Base-by-base conservation (phyloP, 371 early-diverging fungal species). In the Lichtheimia ornata region DNA sequence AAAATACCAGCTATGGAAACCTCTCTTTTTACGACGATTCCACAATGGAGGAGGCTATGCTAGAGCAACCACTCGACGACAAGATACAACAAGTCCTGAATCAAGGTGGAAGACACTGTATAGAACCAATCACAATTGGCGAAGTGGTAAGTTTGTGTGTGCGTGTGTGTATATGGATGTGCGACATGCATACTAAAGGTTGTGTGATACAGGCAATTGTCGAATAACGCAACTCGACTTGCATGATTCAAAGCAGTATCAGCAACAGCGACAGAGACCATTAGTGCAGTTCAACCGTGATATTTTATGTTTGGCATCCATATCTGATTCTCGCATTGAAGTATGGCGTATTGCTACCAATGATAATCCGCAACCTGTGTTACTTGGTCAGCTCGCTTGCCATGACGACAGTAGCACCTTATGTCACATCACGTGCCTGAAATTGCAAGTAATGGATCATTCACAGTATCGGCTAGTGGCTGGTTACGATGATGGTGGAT, bases 1-100 rank as follows among this genome's bases (percentile, higher is more conserved):
- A 30, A 14, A 12, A 28, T 11, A n/a, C 28, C 57, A 82, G 83
- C 63, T 83, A n/a, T 83, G 83, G 83, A 81, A 77, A 55, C 71
- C 72, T 5, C 64, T 83, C 2, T 83, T 72, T 61, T 45, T 72
- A 17, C 53, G 50, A 4, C 67, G 72, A 14, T 83, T 81, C 51
- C 59, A 63, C 25, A 40, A 45, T 17, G 27, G 50, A 41, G 47
- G 28, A 14, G 22, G 53, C 35, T 63, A 41, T 47, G 15, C 47
- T 15, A 47, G 47, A 4, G 7, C 47, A 4, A 44, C 7, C 2
- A 44, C n/a, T n/a, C n/a, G 45, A 12, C 47, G 15, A 47, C 18
- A 12, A 47, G 25, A 62, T 24, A 63, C 35, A 17, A 28, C 35
- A 3, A 17, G 28, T 15, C 5, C 54, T 27, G 20, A 51, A 57